phyloP scores from a whole-genome alignment of 805 yeast genomes.

The Saccharomycopsis amapae region DNA sequence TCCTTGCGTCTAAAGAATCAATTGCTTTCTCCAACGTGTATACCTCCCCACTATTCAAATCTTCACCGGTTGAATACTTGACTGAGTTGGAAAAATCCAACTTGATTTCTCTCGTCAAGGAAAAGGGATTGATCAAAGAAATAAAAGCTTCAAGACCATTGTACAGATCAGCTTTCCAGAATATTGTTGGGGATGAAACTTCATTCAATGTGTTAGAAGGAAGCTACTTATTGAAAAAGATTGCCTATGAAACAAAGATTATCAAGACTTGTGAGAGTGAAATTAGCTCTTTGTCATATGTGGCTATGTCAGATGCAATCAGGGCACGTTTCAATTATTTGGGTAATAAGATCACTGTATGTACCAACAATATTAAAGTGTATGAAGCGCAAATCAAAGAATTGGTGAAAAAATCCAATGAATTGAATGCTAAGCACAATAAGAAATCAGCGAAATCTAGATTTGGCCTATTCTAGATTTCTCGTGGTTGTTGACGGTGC shows the following conservation, averaged over 20 bases:
- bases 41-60: constrained; percentile 52
- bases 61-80: constrained; percentile 48
- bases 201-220: constrained; percentile 59
- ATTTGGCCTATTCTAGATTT: background rate
- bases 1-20: constrained; percentile 43
- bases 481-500: no score
- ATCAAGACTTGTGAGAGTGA: constrained; percentile 68
- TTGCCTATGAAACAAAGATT: constrained; percentile 53
- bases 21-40: constrained; percentile 47
- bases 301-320: constrained; percentile 47
- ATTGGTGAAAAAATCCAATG: constrained; percentile 20
- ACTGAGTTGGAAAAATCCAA: constrained; percentile 74
- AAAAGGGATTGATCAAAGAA: constrained; percentile 63
- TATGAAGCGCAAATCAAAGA: constrained; percentile 40
- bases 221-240: constrained; percentile 45
- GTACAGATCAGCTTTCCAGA: constrained; percentile 68
- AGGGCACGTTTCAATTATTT: constrained; percentile 59
- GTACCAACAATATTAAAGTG: constrained; percentile 44
- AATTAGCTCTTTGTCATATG: constrained; percentile 46
- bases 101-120: constrained; percentile 61
- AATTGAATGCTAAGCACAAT: background rate
- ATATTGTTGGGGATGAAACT: constrained; percentile 50
- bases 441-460: background rate
- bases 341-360: constrained; percentile 54
- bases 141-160: constrained; percentile 81